phyloP scores from a whole-genome alignment of 345 rosid species.

The Angophora floribunda region DNA sequence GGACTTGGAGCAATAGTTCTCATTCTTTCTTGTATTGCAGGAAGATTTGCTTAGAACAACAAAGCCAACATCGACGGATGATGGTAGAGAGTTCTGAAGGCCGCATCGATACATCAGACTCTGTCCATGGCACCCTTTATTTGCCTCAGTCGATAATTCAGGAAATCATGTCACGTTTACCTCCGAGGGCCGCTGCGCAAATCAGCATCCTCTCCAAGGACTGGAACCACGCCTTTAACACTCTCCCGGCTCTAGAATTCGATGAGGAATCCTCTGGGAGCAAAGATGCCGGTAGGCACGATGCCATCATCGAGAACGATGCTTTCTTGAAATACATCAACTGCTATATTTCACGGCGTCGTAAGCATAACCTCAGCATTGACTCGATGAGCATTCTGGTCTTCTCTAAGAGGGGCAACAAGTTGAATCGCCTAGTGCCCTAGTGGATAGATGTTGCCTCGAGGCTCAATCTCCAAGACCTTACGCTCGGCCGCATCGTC shows the following conservation, averaged over 20 bases:
- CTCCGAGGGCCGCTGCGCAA: background rate
- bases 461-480: background rate
- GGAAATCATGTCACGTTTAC: background rate
- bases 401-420: background rate
- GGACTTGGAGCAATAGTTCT: background rate
- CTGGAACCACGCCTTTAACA: background rate
- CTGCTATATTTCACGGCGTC: background rate
- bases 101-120: background rate
- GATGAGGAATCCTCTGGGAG: background rate
- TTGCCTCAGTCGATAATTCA: background rate
- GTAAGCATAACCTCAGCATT: background rate
- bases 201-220: background rate
- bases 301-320: background rate
- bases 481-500: background rate
- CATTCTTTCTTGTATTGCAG: background rate
- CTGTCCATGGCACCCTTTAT: background rate
- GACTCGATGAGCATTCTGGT: background rate
- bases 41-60: background rate
- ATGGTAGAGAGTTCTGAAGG: background rate
- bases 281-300: rapidly evolving
- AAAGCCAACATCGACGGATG: background rate
- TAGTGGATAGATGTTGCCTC: background rate
- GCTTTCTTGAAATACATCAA: background rate
- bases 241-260: background rate
- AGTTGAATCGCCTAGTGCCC: background rate